Conservation (phyloP, 2,329 filamentous ascomycete genomes). For the Myriosclerotinia duriaeana region DNA sequence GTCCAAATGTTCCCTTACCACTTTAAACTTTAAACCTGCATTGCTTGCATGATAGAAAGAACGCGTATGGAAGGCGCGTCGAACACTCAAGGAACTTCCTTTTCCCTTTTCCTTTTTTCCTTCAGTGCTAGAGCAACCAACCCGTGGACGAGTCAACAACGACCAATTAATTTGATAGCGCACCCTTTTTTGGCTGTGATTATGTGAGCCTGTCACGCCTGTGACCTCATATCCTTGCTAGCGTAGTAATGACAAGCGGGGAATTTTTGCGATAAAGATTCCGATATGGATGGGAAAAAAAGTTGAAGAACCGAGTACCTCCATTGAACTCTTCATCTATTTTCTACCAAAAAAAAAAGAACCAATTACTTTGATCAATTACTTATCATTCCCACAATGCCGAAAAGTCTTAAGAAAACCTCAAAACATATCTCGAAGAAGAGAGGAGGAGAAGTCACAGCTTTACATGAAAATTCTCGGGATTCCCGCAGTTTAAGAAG, state of each 20-base stretch:
- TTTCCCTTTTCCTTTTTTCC: neutral
- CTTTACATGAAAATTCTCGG: constrained; percentile 83
- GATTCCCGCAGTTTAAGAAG: constrained; percentile 79
- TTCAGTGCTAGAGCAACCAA: constrained; percentile 25
- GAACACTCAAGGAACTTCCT: constrained; percentile 12
- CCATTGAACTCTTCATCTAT: neutral
- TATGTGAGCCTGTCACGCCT: neutral
- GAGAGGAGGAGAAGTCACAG: constrained; percentile 67
- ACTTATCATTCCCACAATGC: constrained; percentile 53
- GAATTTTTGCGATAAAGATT: constrained; percentile 32
- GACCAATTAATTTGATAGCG: constrained; percentile 12
- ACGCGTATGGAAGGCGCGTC: constrained; percentile 24
- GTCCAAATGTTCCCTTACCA: neutral
- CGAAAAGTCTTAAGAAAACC: constrained; percentile 75
- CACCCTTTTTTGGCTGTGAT: neutral
- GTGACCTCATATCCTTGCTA: constrained; percentile 15
- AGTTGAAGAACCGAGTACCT: constrained; percentile 6
- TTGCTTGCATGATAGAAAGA: constrained; percentile 4
- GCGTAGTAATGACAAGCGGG: constrained; percentile 19
- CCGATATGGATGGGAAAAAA: constrained; percentile 34
- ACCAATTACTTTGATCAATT: neutral
- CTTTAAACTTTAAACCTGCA: constrained; percentile 10
- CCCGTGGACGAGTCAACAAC: too few species aligned
- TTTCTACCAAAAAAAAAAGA: too few species aligned
- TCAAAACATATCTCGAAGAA: constrained; percentile 90